Evolutionary conservation across 2,329 filamentous ascomycete species (phyloP), one percentile per base, ranked within the genome.

Genomic region (Fusarium sp.): DNA sequence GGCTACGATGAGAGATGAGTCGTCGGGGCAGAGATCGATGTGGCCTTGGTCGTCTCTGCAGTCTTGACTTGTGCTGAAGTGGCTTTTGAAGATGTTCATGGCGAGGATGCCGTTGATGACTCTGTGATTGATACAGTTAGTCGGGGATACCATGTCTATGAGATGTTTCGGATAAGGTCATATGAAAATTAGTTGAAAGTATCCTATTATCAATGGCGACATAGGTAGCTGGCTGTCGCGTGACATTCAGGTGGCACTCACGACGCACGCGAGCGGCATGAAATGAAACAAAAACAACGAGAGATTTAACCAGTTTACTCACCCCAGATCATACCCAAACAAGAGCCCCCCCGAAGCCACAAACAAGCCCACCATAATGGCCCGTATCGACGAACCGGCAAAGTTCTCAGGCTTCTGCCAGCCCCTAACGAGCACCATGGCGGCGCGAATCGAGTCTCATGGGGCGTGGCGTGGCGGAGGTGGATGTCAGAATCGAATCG

Each of bases 401-500:
- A 91, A 89, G 83, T 90, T 90, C 80, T 90, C 87, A 78, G 90
- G 90, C 82, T 91, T 92, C 71, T 88, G 88, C 88, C 88, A 90
- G 80, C 87, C 85, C 86, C 88, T 88, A 85, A 85, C 86, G 77
- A 85, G 84, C 75, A 85, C 85, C 86, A 88, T 88, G 84, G 82
- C 82, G 81, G n/a, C n/a, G n/a, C n/a, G n/a, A n/a, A n/a, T n/a
- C 23, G 20, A 18, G 8, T 54, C 31, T 41, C 58, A 62, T 62
- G 21, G 25, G n/a, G n/a, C n/a, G n/a, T n/a, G n/a, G 36, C 35
- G 36, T 25, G 21, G 25, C 20, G 8, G 11, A 9, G 8, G 25
- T 40, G 45, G 21, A 15, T 15, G 20, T 33, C n/a, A 42, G 20
- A 40, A 18, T 15, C 13, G 20, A 40, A 18, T 15, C 13, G 29